phyloP scores from a whole-genome alignment of 345 rosid species.

The Camelina neglecta region DNA sequence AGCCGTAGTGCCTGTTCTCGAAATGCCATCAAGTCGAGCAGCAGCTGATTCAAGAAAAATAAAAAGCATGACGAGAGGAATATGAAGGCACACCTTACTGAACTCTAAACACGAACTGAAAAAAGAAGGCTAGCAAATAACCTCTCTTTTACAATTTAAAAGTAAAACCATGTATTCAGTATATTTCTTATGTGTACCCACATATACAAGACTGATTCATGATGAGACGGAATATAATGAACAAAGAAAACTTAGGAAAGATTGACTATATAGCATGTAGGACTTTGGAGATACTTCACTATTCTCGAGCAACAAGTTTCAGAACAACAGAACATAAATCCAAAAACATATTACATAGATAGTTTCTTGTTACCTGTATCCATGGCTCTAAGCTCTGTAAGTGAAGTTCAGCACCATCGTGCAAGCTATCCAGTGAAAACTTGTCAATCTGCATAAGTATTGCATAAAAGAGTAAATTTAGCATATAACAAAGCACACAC shows the following conservation, averaged over 20 bases:
- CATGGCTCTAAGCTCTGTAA: conserved; percentile 96
- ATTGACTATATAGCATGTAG: conserved; percentile 20
- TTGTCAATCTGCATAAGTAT: conserved; percentile 75
- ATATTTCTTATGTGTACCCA: conserved; percentile 10
- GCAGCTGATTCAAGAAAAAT: conserved; percentile 69
- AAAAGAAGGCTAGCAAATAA: conserved; percentile 10
- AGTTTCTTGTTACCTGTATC: conserved; percentile 67
- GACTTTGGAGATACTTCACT: conserved; percentile 16
- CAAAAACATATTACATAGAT: conserved; percentile 14
- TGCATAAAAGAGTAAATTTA: background rate
- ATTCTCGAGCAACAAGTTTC: conserved; percentile 15
- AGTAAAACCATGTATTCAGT: background rate
- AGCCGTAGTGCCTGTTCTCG: conserved; percentile 97
- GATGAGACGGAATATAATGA: conserved; percentile 1
- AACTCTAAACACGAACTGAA: background rate
- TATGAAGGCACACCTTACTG: background rate
- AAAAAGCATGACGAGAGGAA: conserved; percentile 38
- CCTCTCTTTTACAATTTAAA: conserved; percentile 5
- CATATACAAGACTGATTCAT: background rate
- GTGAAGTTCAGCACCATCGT: conserved; percentile 84
- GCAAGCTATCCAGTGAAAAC: conserved; percentile 84
- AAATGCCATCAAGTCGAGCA: conserved; percentile 95
- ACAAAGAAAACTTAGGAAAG: conserved; percentile 9
- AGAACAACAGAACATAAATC: conserved; percentile 14
- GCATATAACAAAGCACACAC: conserved; percentile 21